These are phyloP conservation scores for Botrytis byssoidea DNA, from an alignment of 2,329 filamentous ascomycete species.

Conservation along the genomic window DNA sequence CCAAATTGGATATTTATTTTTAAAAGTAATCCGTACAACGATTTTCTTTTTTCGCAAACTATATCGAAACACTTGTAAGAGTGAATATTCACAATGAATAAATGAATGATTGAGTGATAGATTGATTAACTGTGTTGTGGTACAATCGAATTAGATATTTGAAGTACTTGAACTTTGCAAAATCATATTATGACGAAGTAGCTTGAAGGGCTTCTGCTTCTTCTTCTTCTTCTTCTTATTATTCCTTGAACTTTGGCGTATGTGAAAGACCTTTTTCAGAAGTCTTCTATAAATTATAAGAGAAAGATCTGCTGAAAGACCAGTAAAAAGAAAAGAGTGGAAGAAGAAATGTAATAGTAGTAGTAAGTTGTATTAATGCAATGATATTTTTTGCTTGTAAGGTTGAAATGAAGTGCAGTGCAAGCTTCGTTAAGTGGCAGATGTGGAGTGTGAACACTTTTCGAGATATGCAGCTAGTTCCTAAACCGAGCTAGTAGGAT, in stretches of 20 bases:
- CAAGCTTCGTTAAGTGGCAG: background rate
- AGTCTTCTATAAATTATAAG: background rate
- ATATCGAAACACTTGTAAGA: background rate
- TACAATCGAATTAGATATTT: background rate
- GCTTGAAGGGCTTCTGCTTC: background rate
- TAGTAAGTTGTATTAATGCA: background rate
- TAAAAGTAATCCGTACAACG: background rate
- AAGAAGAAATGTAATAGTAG: background rate
- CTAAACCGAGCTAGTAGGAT: background rate
- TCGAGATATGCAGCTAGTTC: background rate
- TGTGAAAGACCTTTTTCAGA: background rate
- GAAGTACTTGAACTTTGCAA: background rate
- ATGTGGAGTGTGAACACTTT: conserved; percentile 4
- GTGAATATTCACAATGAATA: conserved; percentile 3
- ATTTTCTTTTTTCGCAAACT: background rate
- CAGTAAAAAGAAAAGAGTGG: background rate
- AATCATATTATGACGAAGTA: conserved; percentile 1
- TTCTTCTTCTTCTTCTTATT: background rate
- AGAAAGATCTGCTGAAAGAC: background rate
- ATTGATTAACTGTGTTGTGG: background rate
- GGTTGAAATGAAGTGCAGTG: background rate
- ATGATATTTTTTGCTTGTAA: background rate
- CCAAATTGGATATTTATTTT: background rate
- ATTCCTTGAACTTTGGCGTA: background rate
- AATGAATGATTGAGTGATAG: background rate